Evolutionary conservation across 306 rosid genomes (phyloP).

Genomic region (Biancaea sappan): DNA sequence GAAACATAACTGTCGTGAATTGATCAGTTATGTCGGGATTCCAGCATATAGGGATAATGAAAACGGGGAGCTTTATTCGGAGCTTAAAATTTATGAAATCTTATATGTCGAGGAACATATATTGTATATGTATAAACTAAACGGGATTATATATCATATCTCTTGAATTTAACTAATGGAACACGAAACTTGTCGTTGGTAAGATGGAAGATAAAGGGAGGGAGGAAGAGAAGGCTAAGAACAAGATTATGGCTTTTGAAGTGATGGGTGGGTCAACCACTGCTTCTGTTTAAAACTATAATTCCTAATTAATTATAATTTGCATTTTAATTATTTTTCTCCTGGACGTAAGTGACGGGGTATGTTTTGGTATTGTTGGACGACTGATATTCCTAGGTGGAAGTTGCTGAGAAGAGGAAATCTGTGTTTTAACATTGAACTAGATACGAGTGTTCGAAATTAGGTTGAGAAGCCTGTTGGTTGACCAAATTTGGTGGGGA

Average conservation of each 20-base stretch:
- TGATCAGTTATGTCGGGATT: constrained; percentile 36
- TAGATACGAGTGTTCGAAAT: constrained; percentile 13
- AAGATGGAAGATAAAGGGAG: constrained; percentile 19
- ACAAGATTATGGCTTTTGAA: constrained; percentile 43
- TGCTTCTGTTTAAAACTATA: constrained; percentile 22
- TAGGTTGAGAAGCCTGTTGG: constrained; percentile 24
- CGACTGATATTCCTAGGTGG: not conserved
- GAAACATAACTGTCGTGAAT: constrained; percentile 34
- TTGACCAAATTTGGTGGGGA: constrained; percentile 35
- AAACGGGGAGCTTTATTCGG: not conserved
- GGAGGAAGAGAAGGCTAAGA: constrained; percentile 31
- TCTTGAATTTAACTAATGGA: not conserved
- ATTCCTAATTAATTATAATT: too few relatives aligned
- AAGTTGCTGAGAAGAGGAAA: not conserved
- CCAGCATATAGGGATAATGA: not conserved
- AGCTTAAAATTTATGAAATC: not conserved
- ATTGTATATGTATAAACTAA: too few relatives aligned
- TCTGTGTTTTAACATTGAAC: not conserved
- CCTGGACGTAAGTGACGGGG: not conserved
- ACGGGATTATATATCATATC: not conserved
- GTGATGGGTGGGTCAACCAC: constrained; percentile 48
- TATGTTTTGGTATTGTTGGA: not conserved
- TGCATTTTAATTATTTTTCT: not conserved
- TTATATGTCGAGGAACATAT: not conserved
- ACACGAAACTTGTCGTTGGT: constrained; percentile 1